phyloP scores from a whole-genome alignment of 257 asterid genomes.

The Capsicum pubescens region DNA sequence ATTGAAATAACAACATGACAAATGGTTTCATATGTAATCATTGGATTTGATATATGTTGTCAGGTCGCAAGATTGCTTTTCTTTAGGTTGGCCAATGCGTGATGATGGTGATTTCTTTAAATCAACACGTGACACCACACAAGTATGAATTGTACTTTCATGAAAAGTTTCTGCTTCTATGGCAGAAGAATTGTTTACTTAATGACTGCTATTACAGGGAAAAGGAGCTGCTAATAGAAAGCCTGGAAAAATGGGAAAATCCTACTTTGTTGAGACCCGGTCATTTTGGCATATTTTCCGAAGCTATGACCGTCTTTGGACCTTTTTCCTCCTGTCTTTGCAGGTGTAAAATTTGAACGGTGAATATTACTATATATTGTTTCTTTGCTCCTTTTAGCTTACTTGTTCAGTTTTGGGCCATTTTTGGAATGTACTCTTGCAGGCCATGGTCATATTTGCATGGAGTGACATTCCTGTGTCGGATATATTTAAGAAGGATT shows the following conservation, averaged over 20 bases:
- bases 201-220: conserved; percentile 60
- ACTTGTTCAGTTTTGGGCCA: conserved; percentile 32
- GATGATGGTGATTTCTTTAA: conserved; percentile 95
- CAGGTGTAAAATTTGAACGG: conserved; percentile 60
- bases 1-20: not conserved
- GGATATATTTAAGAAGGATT: conserved; percentile 62
- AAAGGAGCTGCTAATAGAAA: conserved; percentile 49
- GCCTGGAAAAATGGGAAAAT: conserved; percentile 74
- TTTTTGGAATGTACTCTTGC: conserved; percentile 42
- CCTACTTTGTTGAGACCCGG: conserved; percentile 92
- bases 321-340: conserved; percentile 76
- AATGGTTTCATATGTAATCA: conserved; percentile 15
- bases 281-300: conserved; percentile 95
- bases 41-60: conserved; percentile 37
- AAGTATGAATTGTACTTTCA: conserved; percentile 49
- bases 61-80: conserved; percentile 93
- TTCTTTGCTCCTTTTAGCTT: conserved; percentile 31
- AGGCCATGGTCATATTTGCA: conserved; percentile 79
- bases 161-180: conserved; percentile 20
- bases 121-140: conserved; percentile 52
- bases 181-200: conserved; percentile 18
- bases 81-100: conserved; percentile 98
- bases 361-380: conserved; percentile 11
- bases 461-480: conserved; percentile 73
- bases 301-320: conserved; percentile 97